Evolutionary conservation across 768 basidiomycete genomes (phyloP).

Genomic region (Neoboletus magnificus): DNA sequence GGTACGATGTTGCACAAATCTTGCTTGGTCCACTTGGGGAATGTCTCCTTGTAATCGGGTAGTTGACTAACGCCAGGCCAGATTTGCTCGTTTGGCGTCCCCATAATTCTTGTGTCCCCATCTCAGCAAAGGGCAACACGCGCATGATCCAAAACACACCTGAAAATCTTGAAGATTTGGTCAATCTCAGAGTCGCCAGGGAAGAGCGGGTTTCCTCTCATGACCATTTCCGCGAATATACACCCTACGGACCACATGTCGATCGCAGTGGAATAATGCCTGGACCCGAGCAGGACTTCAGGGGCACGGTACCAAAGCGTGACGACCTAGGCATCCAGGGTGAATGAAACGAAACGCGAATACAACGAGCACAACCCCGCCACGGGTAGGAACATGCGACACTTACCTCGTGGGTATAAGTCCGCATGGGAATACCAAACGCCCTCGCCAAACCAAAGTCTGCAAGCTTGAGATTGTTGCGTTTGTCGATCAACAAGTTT

Average conservation of each 20-base stretch:
- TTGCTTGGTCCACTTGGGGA: slow-evolving; percentile 90
- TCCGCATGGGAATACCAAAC: slow-evolving; percentile 97
- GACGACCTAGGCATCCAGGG: slow-evolving; percentile 66
- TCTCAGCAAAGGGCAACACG: slow-evolving; percentile 1
- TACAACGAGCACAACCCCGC: neutral
- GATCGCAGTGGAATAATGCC: slow-evolving; percentile 95
- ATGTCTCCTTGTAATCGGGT: slow-evolving; percentile 94
- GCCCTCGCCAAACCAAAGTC: slow-evolving; percentile 96
- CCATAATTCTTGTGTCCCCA: slow-evolving; percentile 66
- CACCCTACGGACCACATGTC: slow-evolving; percentile 99
- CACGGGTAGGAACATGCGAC: slow-evolving; percentile 1
- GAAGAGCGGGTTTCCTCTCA: slow-evolving; percentile 87
- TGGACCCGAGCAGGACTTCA: slow-evolving; percentile 91
- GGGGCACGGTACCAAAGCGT: slow-evolving; percentile 99
- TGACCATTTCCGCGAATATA: slow-evolving; percentile 98
- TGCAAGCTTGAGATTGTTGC: slow-evolving; percentile 90
- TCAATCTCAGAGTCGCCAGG: slow-evolving; percentile 99
- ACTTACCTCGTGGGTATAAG: slow-evolving; percentile 96
- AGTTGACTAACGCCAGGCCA: slow-evolving; percentile 90
- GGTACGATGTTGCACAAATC: slow-evolving; percentile 67
- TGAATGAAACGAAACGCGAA: slow-evolving; percentile 6
- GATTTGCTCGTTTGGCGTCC: slow-evolving; percentile 84
- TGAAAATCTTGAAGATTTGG: slow-evolving; percentile 99
- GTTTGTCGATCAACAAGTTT: slow-evolving; percentile 88
- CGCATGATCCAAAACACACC: slow-evolving; percentile 43